Base-by-base conservation (phyloP, 2,329 filamentous ascomycete genomes). In the Nemania bipapillata region DNA sequence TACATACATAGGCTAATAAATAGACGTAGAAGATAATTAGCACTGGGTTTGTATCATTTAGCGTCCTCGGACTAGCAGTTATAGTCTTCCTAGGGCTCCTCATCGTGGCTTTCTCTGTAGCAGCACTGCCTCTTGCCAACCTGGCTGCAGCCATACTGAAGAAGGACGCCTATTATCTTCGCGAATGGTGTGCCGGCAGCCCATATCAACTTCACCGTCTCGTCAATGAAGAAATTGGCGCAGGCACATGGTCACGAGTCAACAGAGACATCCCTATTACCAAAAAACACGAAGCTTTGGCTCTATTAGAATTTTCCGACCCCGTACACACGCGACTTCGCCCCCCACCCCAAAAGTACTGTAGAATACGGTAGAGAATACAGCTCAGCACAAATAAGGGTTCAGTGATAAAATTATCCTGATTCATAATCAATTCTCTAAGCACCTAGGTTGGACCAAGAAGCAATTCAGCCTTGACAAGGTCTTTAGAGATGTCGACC, bases 21-120 rank as follows among this genome's bases (percentile, higher is more conserved):
- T 37, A 15, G 9, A 4, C 32, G 15, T n/a, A 55, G 52, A 55
- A 37, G n/a, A 55, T 55, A 11, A 11, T 28, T 37, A 55, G 28
- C 28, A 37, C 52, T 20, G 52, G 17, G 5, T 73, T 74, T 62
- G 57, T 67, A 3, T 74, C 73, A 8, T 76, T 77, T 42, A 76
- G 71, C 53, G 45, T 76, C 26, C 75, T 76, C 35, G 72, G 70
- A 6, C 58, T 77, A 20, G 22, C 7, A 4, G 37, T 55, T 6
- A 17, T 22, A 5, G 37, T 37, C 32, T n/a, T 55, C 17, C 37
- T 17, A n/a, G 52, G 52, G 24, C 17, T 20, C 11, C 3, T 55
- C 17, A 3, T 55, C 9, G 40, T 55, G 2, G 20, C 12, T 1
- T 9, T 55, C 17, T 35, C 52, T n/a, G 32, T 20, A 24, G 6